Conservation (phyloP, 371 early-diverging fungal species). For the Actinomortierella ambigua region DNA sequence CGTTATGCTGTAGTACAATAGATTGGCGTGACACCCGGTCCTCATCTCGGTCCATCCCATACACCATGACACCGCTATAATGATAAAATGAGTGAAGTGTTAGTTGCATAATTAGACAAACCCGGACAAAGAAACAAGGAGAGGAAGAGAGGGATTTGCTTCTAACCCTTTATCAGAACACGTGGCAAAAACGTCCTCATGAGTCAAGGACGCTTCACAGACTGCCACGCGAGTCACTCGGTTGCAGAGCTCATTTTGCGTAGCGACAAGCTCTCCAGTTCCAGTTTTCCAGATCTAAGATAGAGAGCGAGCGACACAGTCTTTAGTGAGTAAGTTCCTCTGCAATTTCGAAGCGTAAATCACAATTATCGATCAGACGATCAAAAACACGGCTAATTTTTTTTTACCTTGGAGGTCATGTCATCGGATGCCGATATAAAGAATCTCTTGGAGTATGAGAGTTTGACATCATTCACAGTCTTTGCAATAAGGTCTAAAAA, state of each 20-base stretch:
- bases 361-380: too few relatives aligned
- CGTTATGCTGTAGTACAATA: too few relatives aligned
- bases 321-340: too few relatives aligned
- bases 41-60: slow-evolving; percentile 11
- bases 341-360: too few relatives aligned
- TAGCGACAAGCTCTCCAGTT: slow-evolving; percentile 13
- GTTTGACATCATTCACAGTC: slow-evolving; percentile 42
- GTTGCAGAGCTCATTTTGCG: slow-evolving; percentile 7
- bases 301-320: too few relatives aligned
- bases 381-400: too few relatives aligned
- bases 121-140: neutral
- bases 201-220: slow-evolving; percentile 5
- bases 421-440: slow-evolving; percentile 35
- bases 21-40: too few relatives aligned
- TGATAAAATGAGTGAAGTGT: neutral
- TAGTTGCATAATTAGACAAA: neutral
- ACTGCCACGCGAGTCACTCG: slow-evolving; percentile 20
- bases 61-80: slow-evolving; percentile 11
- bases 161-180: slow-evolving; percentile 30
- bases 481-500: too few relatives aligned
- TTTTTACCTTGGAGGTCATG: slow-evolving; percentile 21
- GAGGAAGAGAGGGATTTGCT: too few relatives aligned
- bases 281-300: slow-evolving; percentile 40
- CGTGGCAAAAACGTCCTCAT: slow-evolving; percentile 32
- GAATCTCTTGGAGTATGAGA: slow-evolving; percentile 24